phyloP scores from a whole-genome alignment of 2,329 filamentous ascomycete species.

The Ramularia endophylla region DNA sequence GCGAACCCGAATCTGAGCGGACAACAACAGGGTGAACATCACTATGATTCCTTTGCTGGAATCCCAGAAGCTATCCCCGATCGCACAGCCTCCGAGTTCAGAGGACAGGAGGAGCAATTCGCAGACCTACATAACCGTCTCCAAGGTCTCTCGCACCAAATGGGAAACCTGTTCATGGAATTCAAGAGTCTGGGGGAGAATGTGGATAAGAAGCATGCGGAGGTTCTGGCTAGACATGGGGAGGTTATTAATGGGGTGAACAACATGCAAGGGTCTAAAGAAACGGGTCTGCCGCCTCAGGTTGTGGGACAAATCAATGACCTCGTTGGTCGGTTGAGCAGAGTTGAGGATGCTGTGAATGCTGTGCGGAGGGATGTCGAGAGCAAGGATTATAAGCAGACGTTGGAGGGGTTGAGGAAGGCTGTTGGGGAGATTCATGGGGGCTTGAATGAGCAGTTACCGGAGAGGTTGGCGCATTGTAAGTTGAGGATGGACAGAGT shows the following conservation, averaged over 20 bases:
- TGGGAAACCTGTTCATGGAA: slow-evolving; percentile 56
- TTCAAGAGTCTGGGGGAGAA: slow-evolving; percentile 47
- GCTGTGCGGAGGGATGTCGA: slow-evolving; percentile 50
- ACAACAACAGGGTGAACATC: slow-evolving; percentile 28
- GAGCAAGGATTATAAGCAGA: slow-evolving; percentile 51
- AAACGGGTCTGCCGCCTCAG: slow-evolving; percentile 18
- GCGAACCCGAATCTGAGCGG: slow-evolving; percentile 19
- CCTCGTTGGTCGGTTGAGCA: slow-evolving; percentile 13
- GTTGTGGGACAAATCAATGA: slow-evolving; percentile 17
- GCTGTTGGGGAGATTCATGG: slow-evolving; percentile 44
- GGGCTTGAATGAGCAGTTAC: slow-evolving; percentile 47
- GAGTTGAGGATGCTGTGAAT: slow-evolving; percentile 47
- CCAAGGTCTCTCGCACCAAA: slow-evolving; percentile 64
- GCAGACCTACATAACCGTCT: slow-evolving; percentile 79
- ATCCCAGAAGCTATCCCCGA: slow-evolving; percentile 37
- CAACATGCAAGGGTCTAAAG: slow-evolving; percentile 44
- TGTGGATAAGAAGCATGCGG: slow-evolving; percentile 52
- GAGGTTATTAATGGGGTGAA: slow-evolving; percentile 32
- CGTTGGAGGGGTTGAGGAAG: slow-evolving; percentile 49
- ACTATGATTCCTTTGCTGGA: slow-evolving; percentile 35
- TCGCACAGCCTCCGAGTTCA: slow-evolving; percentile 32
- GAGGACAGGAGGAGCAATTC: slow-evolving; percentile 57
- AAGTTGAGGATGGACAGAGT: slow-evolving; percentile 27
- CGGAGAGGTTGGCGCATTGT: slow-evolving; percentile 46
- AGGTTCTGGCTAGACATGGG: slow-evolving; percentile 32